Conservation (phyloP, 768 basidiomycete genomes). For the Hypholoma sublateritium region DNA sequence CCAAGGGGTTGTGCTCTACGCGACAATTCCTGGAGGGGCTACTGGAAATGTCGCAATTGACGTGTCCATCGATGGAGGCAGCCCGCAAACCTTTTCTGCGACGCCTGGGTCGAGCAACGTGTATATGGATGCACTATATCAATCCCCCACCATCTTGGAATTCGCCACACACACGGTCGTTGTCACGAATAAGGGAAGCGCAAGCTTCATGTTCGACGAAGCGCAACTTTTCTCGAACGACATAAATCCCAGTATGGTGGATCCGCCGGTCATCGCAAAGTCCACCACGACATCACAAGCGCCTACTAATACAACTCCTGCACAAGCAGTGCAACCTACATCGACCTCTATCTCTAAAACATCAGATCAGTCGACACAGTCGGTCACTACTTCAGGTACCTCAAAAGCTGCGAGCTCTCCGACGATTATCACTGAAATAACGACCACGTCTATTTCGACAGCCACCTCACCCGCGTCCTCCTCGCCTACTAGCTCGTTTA, state of each 20-base stretch:
- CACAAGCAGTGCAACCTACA: background rate
- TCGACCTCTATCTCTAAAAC: no score
- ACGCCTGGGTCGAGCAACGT: background rate
- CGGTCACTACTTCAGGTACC: no score
- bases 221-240: background rate
- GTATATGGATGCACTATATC: background rate
- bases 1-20: background rate
- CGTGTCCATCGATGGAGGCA: background rate
- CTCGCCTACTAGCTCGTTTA: background rate
- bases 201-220: background rate
- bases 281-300: background rate
- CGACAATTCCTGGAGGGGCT: background rate
- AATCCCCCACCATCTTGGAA: background rate
- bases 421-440: no score
- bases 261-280: background rate
- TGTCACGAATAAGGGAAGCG: conserved; percentile 1
- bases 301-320: background rate
- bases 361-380: no score
- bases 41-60: background rate
- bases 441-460: no score
- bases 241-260: background rate
- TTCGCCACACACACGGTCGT: background rate
- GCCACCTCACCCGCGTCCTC: background rate
- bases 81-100: background rate
- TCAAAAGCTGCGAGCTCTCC: no score